Evolutionary conservation across 1,139 yeast species (phyloP), one percentile per base, ranked within the genome.

Genomic region (Pneumocystis canis): DNA sequence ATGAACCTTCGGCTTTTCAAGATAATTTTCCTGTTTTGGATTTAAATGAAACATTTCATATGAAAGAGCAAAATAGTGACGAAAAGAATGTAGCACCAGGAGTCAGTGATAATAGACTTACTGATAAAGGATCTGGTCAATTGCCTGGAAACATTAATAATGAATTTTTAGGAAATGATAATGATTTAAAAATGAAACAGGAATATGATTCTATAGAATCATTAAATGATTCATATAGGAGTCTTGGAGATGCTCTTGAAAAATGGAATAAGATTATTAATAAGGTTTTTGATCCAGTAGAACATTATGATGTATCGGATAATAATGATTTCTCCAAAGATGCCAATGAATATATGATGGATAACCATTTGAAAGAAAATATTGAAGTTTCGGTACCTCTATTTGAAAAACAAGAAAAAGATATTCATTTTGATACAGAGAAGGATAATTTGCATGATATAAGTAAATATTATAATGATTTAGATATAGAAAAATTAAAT

Each of bases 371-470:
- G 6, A 83, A 85, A 58, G 74, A 73, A 56, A 92, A 87, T 64
- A 87, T 96, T 0, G 97, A 94, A 73, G 98, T 97, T 0, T 76
- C 92, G 64, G 98, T 97, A 31, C 84, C 94, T 59, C 96, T 96
- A 5, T 82, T 84, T 64, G 82, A 84, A 69, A 96, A 89, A 61
- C 89, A 88, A 70, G 77, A 82, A 54, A 94, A 88, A 71, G 74
- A 83, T 0, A 80, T 89, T 65, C 86, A 90, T 71, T 96, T 90
- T 61, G 85, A 84, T 16, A 96, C 89, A 32, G 78, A 76, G 30
- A 76, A 73, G 2, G 75, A 74, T 37, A 69, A 69, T n/a, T 69
- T 68, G 5, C 70, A 69, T 31, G 73, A 74, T 20, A 69, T 69
- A 1, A 62, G 32, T 7, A 66, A 62, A 1, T 68, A 64, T 11